Evolutionary conservation across 345 rosid species (phyloP).

Genomic region (Alliaria petiolata): DNA sequence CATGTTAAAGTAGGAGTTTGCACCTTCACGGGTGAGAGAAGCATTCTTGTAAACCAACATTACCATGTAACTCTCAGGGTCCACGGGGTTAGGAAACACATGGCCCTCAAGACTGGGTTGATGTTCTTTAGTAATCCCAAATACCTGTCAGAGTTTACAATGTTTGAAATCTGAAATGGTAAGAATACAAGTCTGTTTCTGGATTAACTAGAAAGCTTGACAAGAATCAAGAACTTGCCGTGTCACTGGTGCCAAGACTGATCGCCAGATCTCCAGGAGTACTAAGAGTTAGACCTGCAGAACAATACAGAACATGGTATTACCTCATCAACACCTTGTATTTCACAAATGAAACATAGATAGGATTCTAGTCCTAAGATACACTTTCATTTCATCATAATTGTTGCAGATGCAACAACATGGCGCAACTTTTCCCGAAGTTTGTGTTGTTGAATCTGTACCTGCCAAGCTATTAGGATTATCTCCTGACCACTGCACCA

Average conservation of each 20-base stretch:
- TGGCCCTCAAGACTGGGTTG: conserved; percentile 86
- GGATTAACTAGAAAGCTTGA: neutral
- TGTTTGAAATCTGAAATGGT: conserved; percentile 1
- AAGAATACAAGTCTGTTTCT: neutral
- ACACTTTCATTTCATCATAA: neutral
- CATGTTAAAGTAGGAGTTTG: neutral
- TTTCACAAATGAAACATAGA: neutral
- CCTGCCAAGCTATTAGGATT: conserved; percentile 99
- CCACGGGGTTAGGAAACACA: conserved; percentile 85
- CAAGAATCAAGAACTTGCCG: conserved; percentile 46
- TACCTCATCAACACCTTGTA: neutral
- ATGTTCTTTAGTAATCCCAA: conserved; percentile 75
- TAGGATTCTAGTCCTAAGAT: neutral
- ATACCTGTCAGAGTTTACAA: conserved; percentile 51
- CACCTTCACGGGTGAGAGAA: conserved; percentile 94
- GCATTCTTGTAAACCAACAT: conserved; percentile 87
- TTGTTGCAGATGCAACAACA: no score
- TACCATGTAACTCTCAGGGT: conserved; percentile 88
- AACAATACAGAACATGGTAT: neutral
- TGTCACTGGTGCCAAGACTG: conserved; percentile 93
- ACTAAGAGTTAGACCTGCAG: conserved; percentile 77
- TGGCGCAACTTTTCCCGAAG: no score
- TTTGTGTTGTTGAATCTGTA: no score
- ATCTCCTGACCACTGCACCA: conserved; percentile 97
- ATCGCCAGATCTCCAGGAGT: conserved; percentile 87